Evolutionary conservation across 192 early-diverging fungal species (phyloP), one percentile per base, ranked within the genome.

Genomic region (Coemansia sp.): DNA sequence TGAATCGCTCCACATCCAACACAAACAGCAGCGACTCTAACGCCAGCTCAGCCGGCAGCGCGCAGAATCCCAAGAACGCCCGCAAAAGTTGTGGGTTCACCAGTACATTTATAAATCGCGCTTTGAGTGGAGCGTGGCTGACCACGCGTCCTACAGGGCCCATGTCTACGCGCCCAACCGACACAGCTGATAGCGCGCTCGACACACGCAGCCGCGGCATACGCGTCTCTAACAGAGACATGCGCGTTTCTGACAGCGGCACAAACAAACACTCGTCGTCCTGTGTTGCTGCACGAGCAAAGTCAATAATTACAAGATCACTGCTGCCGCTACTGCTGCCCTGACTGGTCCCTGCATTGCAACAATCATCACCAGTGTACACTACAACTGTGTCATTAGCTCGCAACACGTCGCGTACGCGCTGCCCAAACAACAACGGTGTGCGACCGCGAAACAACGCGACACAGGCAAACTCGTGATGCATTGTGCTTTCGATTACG

Each of bases 21-120:
- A 90, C 92, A 75, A 95, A 94, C 51, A 93, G 68, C 15, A 92
- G 63, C 31, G 89, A 85, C 70, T 95, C 92, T 46, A 93, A 82
- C 2, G 87, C 84, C 71, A 88, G 89, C 71, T 95, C 91, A 44
- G 75, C 73, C 2, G 76, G 75, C 63, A 78, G 46, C 0, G 75
- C 75, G 48, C 81, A 82, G 38, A 74, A 79, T 61, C 71, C 71
- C 51, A 82, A 49, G 34, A 82, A 82, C 14, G 58, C 61, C 38
- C 64, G 71, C 46, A 78, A 59, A 1, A 72, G 48, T 23, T 17
- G n/a, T 1, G 76, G 76, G 15, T 56, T 46, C 11, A 68, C 60
- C 4, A 82, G 66, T n/a, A 78, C 66, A 59, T 82, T 82, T 42
- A 74, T 68, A 40, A 82, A 82, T 9, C 81, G 75, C 5, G 68